Evolutionary conservation across 2,329 filamentous ascomycete species (phyloP).

Genomic region (Neonectria sp.): DNA sequence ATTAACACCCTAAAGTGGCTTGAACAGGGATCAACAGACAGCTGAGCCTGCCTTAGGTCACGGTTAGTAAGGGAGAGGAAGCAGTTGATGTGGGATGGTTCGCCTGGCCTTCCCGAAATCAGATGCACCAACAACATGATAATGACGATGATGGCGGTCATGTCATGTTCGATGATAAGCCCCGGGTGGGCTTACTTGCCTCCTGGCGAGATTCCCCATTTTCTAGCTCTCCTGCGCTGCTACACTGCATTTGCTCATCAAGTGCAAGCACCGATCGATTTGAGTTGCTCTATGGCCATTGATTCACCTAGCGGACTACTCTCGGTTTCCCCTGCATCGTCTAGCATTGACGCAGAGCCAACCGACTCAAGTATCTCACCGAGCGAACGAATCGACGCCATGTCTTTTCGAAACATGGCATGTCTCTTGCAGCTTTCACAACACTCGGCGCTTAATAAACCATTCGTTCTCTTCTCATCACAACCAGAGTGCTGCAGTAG

Average conservation of each 20-base stretch:
- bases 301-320: background rate
- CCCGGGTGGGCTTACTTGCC: background rate
- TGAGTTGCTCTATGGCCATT: slow-evolving; percentile 1
- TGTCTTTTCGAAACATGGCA: background rate
- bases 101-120: background rate
- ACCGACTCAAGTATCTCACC: slow-evolving; percentile 1
- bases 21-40: background rate
- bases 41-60: slow-evolving; percentile 1
- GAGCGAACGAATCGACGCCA: background rate
- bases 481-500: background rate
- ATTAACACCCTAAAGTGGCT: slow-evolving; percentile 4
- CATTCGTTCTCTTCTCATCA: background rate
- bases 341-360: slow-evolving; percentile 17
- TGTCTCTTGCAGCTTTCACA: background rate
- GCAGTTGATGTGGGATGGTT: slow-evolving; percentile 1
- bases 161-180: slow-evolving; percentile 3
- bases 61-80: background rate
- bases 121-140: slow-evolving; percentile 11
- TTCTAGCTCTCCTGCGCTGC: background rate
- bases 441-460: background rate
- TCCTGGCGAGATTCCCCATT: background rate
- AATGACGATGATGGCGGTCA: slow-evolving; percentile 16
- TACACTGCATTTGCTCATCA: background rate
- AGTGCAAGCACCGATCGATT: background rate
- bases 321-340: slow-evolving; percentile 16